Evolutionary conservation across 2,329 filamentous ascomycete genomes (phyloP).

Genomic region (Colletotrichum liaoningense): DNA sequence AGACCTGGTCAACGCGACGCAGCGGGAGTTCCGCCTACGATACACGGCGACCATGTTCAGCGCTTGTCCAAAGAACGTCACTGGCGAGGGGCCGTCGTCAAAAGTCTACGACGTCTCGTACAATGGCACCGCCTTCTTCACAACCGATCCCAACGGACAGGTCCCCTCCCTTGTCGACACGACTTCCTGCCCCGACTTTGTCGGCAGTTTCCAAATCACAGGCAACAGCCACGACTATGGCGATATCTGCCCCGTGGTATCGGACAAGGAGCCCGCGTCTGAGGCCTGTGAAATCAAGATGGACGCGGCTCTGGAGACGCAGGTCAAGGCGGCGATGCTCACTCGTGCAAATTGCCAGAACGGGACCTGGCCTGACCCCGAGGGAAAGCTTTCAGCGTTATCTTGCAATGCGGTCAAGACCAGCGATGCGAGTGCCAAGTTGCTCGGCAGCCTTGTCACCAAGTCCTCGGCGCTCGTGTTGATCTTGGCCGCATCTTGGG

Average conservation of each 20-base stretch:
- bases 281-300: not conserved
- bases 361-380: conserved; percentile 3
- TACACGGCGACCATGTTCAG: conserved; percentile 4
- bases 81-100: not conserved
- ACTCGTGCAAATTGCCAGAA: not conserved
- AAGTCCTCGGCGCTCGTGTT: conserved; percentile 9
- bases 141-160: not conserved
- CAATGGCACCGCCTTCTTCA: not conserved
- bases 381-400: not conserved
- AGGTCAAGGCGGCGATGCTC: conserved; percentile 3
- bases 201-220: not conserved
- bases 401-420: not conserved
- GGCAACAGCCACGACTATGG: not conserved
- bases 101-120: not conserved
- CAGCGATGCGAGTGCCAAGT: not conserved
- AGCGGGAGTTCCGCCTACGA: not conserved
- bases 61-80: not conserved
- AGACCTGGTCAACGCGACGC: not conserved
- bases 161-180: not conserved
- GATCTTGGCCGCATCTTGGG: conserved; percentile 11
- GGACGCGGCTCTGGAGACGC: not conserved
- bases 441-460: not conserved
- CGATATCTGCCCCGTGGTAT: not conserved
- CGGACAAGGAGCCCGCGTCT: not conserved
- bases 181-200: not conserved